Base-by-base conservation (phyloP, 1,284 basidiomycete genomes). In the Pulchroboletus neoregius region DNA sequence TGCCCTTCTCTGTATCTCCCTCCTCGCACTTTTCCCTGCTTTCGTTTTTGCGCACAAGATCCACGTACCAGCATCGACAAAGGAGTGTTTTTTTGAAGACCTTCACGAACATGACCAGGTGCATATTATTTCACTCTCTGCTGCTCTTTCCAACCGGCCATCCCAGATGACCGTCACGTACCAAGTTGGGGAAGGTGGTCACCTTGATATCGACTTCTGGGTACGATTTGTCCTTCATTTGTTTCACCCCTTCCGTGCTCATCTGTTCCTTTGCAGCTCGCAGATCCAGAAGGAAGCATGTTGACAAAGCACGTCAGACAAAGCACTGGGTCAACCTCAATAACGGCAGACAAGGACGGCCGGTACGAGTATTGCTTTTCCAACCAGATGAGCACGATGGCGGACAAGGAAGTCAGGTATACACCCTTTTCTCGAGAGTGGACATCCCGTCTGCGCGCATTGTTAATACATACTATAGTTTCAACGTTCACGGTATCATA, bases 51-150 rank as follows among this genome's bases (percentile, higher is more conserved):
- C 81, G 1, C 84, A 90, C 66, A 76, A 86, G 66, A 81, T 89
- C 57, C 80, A 83, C 58, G 72, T 90, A 12, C 68, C 76, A 15
- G 87, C 94, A 18, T 84, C 85, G 30, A 80, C 81, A 61, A 94
- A 92, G 67, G 93, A 97, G 61, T 99, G 95, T 71, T 99, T 95
- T 78, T 98, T 96, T 65, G 96, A 99, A 72, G 92, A 95, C 68
- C 78, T 99, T 26, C 93, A 97, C 63, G 76, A 83, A 50, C 87
- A 94, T 65, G 95, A 99, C 80, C 89, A 93, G 78, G 94, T 92
- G 48, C 33, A 42, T 45, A 56, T 38, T 6, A 23, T 28, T 8
- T 23, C 31, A 15, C 28, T 4, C 23, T 39, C 16, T 33, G 32
- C 16, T 40, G 24, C 45, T 4, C 36, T 39, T 39, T 39, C 36